Conservation (phyloP, 352 stramenopile species). For the Globisporangium paddicum region DNA sequence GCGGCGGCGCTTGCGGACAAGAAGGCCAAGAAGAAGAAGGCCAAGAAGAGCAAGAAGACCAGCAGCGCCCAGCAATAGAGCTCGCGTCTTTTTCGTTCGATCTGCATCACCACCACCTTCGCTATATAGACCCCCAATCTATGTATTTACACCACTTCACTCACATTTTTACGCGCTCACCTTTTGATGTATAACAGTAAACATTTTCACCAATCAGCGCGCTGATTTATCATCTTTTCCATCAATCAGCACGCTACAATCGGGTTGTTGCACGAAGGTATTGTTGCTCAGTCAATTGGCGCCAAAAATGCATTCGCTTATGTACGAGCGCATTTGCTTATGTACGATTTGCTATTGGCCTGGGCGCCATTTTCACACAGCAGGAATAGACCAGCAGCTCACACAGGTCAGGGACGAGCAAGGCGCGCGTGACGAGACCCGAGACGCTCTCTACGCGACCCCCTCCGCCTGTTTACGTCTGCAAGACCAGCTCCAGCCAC, state of each 20-base stretch:
- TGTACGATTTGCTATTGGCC: too few relatives aligned
- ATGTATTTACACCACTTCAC: background rate
- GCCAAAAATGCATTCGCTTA: background rate
- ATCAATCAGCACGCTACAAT: too few relatives aligned
- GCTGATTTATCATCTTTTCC: too few relatives aligned
- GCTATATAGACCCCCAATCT: background rate
- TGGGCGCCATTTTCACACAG: too few relatives aligned
- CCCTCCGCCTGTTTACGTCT: background rate
- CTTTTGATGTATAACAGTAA: too few relatives aligned
- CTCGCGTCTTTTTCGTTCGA: background rate
- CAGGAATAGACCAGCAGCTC: too few relatives aligned
- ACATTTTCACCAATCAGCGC: too few relatives aligned
- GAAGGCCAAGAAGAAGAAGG: constrained; percentile 24
- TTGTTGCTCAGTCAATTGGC: too few relatives aligned
- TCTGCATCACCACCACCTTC: too few relatives aligned
- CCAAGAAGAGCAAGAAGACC: constrained; percentile 23
- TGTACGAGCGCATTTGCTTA: too few relatives aligned
- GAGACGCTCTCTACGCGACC: background rate
- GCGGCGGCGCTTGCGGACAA: background rate
- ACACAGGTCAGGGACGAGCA: background rate
- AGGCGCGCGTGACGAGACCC: background rate
- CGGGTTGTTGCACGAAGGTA: too few relatives aligned
- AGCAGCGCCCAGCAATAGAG: constrained; percentile 12
- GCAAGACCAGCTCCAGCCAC: background rate
- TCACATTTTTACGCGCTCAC: too few relatives aligned